phyloP scores from a whole-genome alignment of 768 basidiomycete genomes.

The Boletus subcaerulescens region DNA sequence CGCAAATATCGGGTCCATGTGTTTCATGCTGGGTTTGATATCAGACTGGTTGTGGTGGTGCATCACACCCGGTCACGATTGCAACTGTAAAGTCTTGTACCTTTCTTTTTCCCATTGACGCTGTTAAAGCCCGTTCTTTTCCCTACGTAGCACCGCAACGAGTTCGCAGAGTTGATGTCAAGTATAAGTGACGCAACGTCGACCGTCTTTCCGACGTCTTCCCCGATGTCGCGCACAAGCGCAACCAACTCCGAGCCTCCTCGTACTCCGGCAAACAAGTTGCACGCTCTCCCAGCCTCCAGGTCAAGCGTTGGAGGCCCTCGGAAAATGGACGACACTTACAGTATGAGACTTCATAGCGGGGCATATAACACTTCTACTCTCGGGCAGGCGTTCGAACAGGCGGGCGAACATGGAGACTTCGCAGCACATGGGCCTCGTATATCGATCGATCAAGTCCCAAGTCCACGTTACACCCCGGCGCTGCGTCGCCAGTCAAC shows the following conservation, averaged over 20 bases:
- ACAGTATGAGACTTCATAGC: neutral
- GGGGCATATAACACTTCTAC: neutral
- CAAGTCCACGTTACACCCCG: neutral
- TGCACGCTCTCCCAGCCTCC: neutral
- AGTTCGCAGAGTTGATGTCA: slow-evolving; percentile 12
- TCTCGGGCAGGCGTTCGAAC: neutral
- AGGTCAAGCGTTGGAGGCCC: slow-evolving; percentile 20
- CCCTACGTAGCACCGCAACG: neutral
- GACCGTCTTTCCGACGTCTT: slow-evolving; percentile 13
- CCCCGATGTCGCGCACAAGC: slow-evolving; percentile 9
- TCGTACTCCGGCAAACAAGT: neutral
- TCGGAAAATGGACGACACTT: slow-evolving; percentile 11
- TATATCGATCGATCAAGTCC: slow-evolving; percentile 1
- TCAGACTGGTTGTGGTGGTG: slow-evolving; percentile 4
- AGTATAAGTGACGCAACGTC: slow-evolving; percentile 14
- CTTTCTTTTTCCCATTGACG: neutral
- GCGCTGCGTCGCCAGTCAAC: slow-evolving; percentile 39
- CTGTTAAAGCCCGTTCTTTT: neutral
- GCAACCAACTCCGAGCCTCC: slow-evolving; percentile 2
- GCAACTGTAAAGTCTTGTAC: neutral
- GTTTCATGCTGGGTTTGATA: slow-evolving; percentile 1
- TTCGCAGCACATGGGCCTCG: neutral
- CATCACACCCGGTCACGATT: slow-evolving; percentile 3
- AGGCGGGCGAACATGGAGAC: neutral
- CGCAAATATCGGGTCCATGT: neutral